These are phyloP conservation scores for Sporothrix sp. DNA, from an alignment of 2,329 filamentous ascomycete genomes.

Conservation along the genomic window DNA sequence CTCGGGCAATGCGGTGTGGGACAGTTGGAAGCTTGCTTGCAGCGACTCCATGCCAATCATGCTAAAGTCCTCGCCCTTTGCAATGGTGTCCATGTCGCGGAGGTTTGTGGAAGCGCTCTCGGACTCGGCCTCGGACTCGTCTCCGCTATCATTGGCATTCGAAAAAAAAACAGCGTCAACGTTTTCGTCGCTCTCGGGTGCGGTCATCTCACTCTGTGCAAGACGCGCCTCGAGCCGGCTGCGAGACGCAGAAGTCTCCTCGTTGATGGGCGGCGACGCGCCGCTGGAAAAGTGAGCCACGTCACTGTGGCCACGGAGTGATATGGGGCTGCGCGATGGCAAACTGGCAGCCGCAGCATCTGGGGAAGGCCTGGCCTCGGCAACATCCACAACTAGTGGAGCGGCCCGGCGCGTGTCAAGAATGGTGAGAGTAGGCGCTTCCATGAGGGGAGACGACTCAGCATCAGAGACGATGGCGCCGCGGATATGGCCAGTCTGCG, in stretches of 20 bases:
- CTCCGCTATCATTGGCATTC: neutral
- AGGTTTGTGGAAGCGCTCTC: constrained; percentile 8
- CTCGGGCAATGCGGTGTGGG: constrained; percentile 38
- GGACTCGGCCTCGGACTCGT: constrained; percentile 20
- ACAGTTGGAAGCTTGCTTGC: constrained; percentile 16
- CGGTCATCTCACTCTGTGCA: constrained; percentile 2
- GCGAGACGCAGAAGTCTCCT: neutral
- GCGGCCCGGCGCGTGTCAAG: neutral
- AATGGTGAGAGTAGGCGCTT: neutral
- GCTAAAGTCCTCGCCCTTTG: constrained; percentile 23
- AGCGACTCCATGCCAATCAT: constrained; percentile 20
- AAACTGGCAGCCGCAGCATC: too few species aligned
- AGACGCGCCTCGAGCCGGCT: neutral
- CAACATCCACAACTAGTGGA: too few species aligned
- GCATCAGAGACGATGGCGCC: neutral
- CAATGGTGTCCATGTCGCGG: constrained; percentile 23
- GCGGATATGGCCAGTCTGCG: neutral
- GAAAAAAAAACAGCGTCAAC: neutral
- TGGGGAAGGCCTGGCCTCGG: too few species aligned
- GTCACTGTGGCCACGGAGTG: neutral
- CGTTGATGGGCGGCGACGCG: constrained; percentile 3
- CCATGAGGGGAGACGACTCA: constrained; percentile 1
- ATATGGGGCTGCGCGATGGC: neutral
- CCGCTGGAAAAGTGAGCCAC: constrained; percentile 5
- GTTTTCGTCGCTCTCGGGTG: neutral